phyloP scores from a whole-genome alignment of 208 protist genomes.

The Trypanosoma avium region DNA sequence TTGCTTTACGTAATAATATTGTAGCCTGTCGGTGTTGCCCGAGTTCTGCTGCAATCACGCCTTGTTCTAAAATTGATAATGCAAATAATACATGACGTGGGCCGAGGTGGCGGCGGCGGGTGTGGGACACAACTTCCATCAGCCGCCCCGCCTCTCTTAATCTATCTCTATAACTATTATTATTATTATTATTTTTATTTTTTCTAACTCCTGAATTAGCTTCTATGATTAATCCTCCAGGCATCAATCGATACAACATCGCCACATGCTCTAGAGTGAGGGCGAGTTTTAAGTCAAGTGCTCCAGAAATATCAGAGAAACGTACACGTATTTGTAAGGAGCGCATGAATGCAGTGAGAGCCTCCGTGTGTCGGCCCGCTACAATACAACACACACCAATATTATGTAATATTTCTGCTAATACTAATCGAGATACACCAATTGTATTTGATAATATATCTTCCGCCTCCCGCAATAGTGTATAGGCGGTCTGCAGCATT shows the following conservation, averaged over 20 bases:
- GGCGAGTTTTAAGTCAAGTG: conserved; percentile 54
- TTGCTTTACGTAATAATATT: conserved; percentile 13
- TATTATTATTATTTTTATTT: no score
- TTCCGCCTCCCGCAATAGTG: conserved; percentile 30
- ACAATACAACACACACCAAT: conserved; percentile 53
- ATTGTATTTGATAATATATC: conserved; percentile 29
- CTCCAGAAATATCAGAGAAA: conserved; percentile 16
- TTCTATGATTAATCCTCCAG: no score
- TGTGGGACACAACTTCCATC: conserved; percentile 39
- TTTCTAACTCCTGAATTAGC: no score
- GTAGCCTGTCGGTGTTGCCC: conserved; percentile 28
- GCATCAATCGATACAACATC: conserved; percentile 47
- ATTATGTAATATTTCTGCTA: conserved; percentile 70
- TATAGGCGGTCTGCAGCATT: conserved; percentile 10
- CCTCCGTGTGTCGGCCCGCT: conserved; percentile 21
- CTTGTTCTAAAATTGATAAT: conserved; percentile 30
- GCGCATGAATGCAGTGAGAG: conserved; percentile 32
- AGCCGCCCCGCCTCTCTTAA: conserved; percentile 39
- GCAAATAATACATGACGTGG: conserved; percentile 41
- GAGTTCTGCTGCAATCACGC: conserved; percentile 37
- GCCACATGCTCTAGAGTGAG: conserved; percentile 70
- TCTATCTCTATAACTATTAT: no score
- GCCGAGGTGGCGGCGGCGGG: conserved; percentile 42
- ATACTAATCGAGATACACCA: conserved; percentile 33
- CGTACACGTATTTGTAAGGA: conserved; percentile 34